Conservation (phyloP, 371 early-diverging fungal genomes). For the Mortierella sp. region DNA sequence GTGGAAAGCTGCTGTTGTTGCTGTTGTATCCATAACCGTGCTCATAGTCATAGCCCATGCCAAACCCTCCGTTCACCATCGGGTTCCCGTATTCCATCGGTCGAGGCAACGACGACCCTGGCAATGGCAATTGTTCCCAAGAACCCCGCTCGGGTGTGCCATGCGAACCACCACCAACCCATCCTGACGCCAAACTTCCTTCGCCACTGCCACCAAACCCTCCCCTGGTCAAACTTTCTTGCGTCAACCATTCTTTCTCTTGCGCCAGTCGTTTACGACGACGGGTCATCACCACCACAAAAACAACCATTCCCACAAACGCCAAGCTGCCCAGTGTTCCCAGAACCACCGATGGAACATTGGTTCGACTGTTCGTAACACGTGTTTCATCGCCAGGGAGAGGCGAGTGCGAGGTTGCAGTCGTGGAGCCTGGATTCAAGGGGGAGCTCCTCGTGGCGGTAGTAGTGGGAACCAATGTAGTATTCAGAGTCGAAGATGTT, state of each 20-base stretch:
- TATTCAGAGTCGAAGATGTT: neutral
- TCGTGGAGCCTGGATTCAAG: neutral
- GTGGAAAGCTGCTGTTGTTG: neutral
- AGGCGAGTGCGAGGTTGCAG: neutral
- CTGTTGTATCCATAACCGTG: too few species aligned
- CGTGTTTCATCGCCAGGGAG: too few species aligned
- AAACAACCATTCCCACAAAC: conserved; percentile 16
- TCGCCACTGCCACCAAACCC: neutral
- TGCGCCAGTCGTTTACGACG: conserved; percentile 8
- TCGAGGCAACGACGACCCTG: too few species aligned
- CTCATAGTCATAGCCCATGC: too few species aligned
- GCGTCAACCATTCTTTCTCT: conserved; percentile 6
- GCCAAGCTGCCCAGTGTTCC: conserved; percentile 15
- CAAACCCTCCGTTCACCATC: too few species aligned
- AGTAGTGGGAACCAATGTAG: neutral
- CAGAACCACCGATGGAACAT: conserved; percentile 10
- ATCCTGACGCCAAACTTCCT: neutral
- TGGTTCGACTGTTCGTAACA: neutral
- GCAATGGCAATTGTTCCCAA: too few species aligned
- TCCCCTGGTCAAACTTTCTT: neutral
- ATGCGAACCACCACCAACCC: neutral
- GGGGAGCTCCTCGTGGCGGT: neutral
- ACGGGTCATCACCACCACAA: conserved; percentile 18
- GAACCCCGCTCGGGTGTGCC: too few species aligned
- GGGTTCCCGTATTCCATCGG: too few species aligned